Evolutionary conservation across 495 filamentous ascomycete genomes (phyloP), one percentile per base, ranked within the genome.

Genomic region (Penicillium manginii): DNA sequence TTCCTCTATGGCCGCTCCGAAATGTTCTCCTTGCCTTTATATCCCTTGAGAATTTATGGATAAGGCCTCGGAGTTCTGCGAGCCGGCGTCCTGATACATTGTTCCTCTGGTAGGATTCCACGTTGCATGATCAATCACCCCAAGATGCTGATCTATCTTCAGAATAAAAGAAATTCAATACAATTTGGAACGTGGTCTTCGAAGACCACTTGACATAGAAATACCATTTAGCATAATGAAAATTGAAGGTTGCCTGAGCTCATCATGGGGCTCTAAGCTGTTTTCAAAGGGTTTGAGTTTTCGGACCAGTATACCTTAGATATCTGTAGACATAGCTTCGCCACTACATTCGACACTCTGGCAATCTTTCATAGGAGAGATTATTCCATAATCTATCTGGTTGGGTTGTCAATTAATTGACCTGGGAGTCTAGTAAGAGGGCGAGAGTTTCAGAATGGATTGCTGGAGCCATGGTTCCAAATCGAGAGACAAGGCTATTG

Each of bases 41-140:
- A 11, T 37, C 4, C 29, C 40, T 23, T 23, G 42, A 45, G 26
- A 33, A 6, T 0, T 9, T 37, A 52, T 33, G 43, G 40, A 43
- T 43, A 58, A 40, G 37, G 26, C 54, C 48, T 21, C 39, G 55
- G 49, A 54, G 58, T 57, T 59, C 55, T 46, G 57, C 60, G 54
- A 60, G 73, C 57, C 73, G 73, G 75, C 73, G 64, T 62, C 68
- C 46, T 65, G 55, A 67, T 65, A 56, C 57, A 68, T 65, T 59
- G 53, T 55, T 60, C 62, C 66, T 51, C 48, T 61, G 70, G 73
- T 75, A 73, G 59, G 67, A 42, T 43, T n/a, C 40, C 40, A 43
- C 40, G 17, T 43, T 43, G 4, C 12, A 43, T 43, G 3, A 43
- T 19, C 17, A 18, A 37, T 37, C 35, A 37, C 35, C 2, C 17